phyloP scores from a whole-genome alignment of 768 basidiomycete genomes.

The Podaxis sp. region DNA sequence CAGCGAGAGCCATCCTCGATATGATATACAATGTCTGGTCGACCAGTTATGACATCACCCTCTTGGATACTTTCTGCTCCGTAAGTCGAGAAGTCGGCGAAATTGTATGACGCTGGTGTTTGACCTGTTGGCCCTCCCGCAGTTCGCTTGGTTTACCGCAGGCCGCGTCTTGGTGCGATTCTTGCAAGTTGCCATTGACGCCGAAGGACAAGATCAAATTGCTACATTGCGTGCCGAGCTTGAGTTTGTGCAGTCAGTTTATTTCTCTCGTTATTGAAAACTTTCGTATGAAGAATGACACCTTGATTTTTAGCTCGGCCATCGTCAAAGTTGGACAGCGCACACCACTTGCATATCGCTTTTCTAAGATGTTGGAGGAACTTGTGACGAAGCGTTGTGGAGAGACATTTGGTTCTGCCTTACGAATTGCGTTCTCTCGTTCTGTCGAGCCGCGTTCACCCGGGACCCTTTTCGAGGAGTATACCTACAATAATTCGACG shows the following conservation, averaged over 20 bases:
- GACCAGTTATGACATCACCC: conserved; percentile 68
- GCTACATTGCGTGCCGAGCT: conserved; percentile 57
- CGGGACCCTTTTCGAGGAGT: conserved; percentile 28
- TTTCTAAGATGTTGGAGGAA: conserved; percentile 53
- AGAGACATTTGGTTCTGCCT: conserved; percentile 21
- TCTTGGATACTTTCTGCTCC: conserved; percentile 66
- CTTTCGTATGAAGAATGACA: background rate
- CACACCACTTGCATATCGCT: conserved; percentile 61
- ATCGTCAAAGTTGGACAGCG: conserved; percentile 61
- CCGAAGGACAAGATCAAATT: conserved; percentile 52
- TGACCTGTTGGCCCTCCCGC: background rate
- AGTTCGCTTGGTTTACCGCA: conserved; percentile 69
- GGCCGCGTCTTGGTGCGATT: conserved; percentile 67
- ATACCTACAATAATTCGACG: conserved; percentile 16
- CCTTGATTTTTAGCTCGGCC: conserved; percentile 37
- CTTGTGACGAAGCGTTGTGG: conserved; percentile 37
- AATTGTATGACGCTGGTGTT: background rate
- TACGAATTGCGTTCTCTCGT: conserved; percentile 30
- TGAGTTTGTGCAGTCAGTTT: conserved; percentile 60
- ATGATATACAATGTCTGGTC: conserved; percentile 62
- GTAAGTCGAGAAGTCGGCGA: conserved; percentile 30
- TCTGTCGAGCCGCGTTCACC: conserved; percentile 26
- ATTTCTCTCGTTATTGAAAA: background rate
- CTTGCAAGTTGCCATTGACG: conserved; percentile 57
- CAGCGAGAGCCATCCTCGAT: conserved; percentile 63